Conservation (phyloP, 768 basidiomycete species). For the Leucosporidium yakuticum region DNA sequence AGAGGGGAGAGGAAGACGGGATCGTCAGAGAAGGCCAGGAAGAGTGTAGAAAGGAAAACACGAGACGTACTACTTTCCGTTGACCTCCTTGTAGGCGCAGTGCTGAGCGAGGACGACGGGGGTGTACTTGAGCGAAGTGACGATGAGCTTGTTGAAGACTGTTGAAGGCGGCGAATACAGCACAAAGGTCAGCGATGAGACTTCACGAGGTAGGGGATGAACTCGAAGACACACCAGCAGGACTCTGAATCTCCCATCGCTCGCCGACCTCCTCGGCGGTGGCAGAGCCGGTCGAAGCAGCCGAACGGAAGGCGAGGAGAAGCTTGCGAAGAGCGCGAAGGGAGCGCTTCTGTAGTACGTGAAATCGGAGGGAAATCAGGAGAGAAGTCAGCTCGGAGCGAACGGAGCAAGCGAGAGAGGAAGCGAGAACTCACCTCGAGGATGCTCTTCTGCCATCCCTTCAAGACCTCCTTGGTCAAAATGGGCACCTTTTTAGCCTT, state of each 20-base stretch:
- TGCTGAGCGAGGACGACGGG: slow-evolving; percentile 83
- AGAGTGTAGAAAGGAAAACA: too few species aligned
- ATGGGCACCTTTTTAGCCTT: slow-evolving; percentile 45
- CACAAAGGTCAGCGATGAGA: background rate
- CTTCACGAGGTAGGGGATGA: background rate
- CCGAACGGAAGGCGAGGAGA: slow-evolving; percentile 83
- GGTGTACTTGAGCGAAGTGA: slow-evolving; percentile 79
- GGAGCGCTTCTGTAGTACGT: slow-evolving; percentile 62
- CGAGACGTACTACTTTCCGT: slow-evolving; percentile 73
- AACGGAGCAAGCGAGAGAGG: too few species aligned
- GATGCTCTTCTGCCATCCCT: slow-evolving; percentile 80
- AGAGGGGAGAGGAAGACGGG: background rate
- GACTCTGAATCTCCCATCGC: slow-evolving; percentile 77
- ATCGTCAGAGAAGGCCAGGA: too few species aligned
- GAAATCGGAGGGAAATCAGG: too few species aligned
- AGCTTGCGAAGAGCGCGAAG: slow-evolving; percentile 74
- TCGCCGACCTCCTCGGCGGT: slow-evolving; percentile 44
- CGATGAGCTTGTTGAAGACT: slow-evolving; percentile 94
- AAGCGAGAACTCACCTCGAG: slow-evolving; percentile 57
- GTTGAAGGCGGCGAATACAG: too few species aligned
- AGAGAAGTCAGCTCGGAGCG: slow-evolving; percentile 12
- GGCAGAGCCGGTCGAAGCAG: slow-evolving; percentile 82
- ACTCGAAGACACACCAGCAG: slow-evolving; percentile 55
- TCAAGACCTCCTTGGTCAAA: slow-evolving; percentile 64
- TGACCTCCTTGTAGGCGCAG: slow-evolving; percentile 74